Evolutionary conservation across 495 filamentous ascomycete genomes (phyloP), one percentile per base, ranked within the genome.

Genomic region (Cryomyces antarcticus): DNA sequence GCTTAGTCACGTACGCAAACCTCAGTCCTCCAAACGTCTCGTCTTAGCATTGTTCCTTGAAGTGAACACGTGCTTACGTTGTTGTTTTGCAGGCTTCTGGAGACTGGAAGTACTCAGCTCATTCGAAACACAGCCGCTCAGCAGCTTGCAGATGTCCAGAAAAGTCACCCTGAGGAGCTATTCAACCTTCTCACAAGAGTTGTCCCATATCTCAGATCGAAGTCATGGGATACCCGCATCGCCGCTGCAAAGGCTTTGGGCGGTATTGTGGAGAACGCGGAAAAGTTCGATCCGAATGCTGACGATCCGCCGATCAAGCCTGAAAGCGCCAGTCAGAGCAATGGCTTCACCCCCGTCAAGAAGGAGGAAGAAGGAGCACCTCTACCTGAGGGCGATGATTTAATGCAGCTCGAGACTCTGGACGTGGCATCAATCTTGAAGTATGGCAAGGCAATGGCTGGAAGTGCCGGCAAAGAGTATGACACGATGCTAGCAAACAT

Each of bases 141-240:
- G 55, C 89, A 97, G 64, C 72, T 97, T 33, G 88, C 82, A 31
- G 89, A 96, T 66, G 86, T 94, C 47, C 92, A 96, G 60, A 96
- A 93, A 56, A 78, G 87, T 49, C 92, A 96, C 54, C 89, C 92
- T 0, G 88, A 96, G 58, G 89, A 97, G 55, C 67, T 96, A 4
- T 96, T 95, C 61, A 95, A 96, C 51, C 69, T 97, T 6, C 69
- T 97, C n/a, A 84, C 84, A n/a, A 72, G 88, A 38, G 87, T 97
- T 36, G 73, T 96, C 12, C 86, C 92, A 2, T 95, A 92, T 59
- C 70, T 96, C 11, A 72, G 78, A 43, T 84, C 86, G 44, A 93
- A 85, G 56, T 84, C 82, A 46, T 97, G 89, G 89, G 89, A 97
- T 49, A 95, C 89, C 6, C 71, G 89, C 31, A 82, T 73, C 37